Base-by-base conservation (phyloP, 83 land plant genomes). In the Picea abies region DNA sequence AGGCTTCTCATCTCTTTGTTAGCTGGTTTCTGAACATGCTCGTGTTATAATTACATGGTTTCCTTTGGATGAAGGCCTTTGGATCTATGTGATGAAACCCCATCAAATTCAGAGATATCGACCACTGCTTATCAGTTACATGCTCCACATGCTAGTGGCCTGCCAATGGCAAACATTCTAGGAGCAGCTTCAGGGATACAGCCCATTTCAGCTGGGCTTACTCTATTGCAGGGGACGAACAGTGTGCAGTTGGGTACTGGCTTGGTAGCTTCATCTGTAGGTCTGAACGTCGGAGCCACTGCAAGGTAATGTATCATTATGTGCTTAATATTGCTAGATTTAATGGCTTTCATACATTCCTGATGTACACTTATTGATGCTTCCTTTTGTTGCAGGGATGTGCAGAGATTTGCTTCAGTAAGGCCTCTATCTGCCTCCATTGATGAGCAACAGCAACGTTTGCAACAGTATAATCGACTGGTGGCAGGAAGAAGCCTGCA, bases 381-480 rank as follows among this genome's bases (percentile, higher is more conserved):
- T 22, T 76, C 9, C 35, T 49, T 49, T 9, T 49, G 56, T 82
- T 15, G 22, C 78, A 92, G 93, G 84, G 91, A 93, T 88, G 83
- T 81, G 16, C 88, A 86, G 66, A 86, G 93, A 70, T 89, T 85
- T 83, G 85, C 75, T 52, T 79, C 83, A 61, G 88, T 85, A 58
- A 86, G 90, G 56, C 44, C 89, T 23, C 23, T 88, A 5, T 63
- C 86, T 73, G 82, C 84, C 44, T 83, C 85, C 37, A 77, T 80
- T 71, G 93, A 91, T 75, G 93, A 93, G 61, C 89, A 89, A 78
- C 91, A 84, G 78, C 80, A 79, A 20, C 85, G 90, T 68, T 62
- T 87, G 75, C 93, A 91, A 84, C 92, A 88, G 49, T 93, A 85
- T 63, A 90, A 86, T 81, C 93, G 85, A 60, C 86, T 89, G 87